These are phyloP conservation scores for Boletus barrowsii DNA, from an alignment of 768 basidiomycete genomes.

Conservation along the genomic window DNA sequence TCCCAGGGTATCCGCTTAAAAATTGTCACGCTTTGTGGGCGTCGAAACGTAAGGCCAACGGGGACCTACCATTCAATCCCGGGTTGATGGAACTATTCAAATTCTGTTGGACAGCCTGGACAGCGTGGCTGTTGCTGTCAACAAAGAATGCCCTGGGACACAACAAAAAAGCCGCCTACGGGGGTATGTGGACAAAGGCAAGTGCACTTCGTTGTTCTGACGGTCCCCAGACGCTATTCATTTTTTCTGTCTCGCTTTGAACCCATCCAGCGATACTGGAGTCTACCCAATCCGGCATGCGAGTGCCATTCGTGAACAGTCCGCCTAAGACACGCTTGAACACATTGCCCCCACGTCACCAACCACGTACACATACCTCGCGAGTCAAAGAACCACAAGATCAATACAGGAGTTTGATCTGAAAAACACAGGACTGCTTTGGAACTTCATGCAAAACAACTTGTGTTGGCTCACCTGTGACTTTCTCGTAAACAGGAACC, in stretches of 20 bases:
- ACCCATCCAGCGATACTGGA: constrained; percentile 62
- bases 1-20: constrained; percentile 48
- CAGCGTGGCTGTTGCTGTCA: constrained; percentile 14
- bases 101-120: constrained; percentile 33
- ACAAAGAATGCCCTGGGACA: background rate
- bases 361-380: constrained; percentile 39
- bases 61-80: constrained; percentile 39
- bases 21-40: background rate
- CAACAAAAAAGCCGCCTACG: constrained; percentile 39
- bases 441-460: background rate
- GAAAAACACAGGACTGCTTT: background rate
- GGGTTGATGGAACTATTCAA: constrained; percentile 41
- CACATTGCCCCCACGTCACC: background rate
- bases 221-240: constrained; percentile 61
- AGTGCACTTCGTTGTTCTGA: constrained; percentile 50
- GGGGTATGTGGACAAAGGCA: constrained; percentile 76
- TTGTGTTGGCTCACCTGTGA: constrained; percentile 26
- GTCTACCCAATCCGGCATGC: constrained; percentile 69
- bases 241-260: constrained; percentile 44
- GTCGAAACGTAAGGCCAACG: background rate
- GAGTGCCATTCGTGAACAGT: constrained; percentile 40
- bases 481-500: constrained; percentile 59
- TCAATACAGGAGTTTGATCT: constrained; percentile 47
- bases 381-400: constrained; percentile 79
- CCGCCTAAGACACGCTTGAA: constrained; percentile 40